A percentile compares a stretch with the other conserved stretches of the same genome.
Evolutionary conservation across 805 yeast species (phyloP).

Genomic region (Lipomyces yamanashiensis): DNA sequence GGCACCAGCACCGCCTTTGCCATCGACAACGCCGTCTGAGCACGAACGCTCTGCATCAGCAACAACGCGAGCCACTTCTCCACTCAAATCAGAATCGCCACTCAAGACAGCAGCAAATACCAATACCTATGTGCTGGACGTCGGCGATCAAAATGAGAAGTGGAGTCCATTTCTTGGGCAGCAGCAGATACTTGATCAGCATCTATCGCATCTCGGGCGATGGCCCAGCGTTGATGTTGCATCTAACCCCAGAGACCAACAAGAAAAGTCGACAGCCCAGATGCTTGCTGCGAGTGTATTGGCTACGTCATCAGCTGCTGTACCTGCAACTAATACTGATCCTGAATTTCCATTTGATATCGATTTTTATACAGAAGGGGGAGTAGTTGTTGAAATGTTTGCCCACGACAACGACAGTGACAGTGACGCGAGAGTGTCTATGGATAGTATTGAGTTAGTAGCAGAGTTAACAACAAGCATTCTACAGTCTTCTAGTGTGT

Average conservation of each 20-base stretch:
- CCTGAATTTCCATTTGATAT: not conserved
- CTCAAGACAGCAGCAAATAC: not conserved
- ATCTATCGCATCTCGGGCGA: not conserved
- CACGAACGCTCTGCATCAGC: slow-evolving; percentile 5
- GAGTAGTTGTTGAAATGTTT: not conserved
- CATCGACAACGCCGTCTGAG: slow-evolving; percentile 7
- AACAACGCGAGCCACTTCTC: slow-evolving; percentile 3
- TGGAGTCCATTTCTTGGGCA: slow-evolving; percentile 14
- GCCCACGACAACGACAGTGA: slow-evolving; percentile 9
- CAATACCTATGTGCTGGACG: slow-evolving; percentile 4
- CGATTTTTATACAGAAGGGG: not conserved
- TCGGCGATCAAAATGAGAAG: not conserved
- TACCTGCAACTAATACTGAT: not conserved
- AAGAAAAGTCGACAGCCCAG: not conserved
- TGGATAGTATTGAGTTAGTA: slow-evolving; percentile 14
- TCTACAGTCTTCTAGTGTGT: slow-evolving; percentile 5
- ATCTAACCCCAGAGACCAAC: not conserved
- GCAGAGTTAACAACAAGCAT: slow-evolving; percentile 19
- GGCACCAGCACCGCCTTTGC: not conserved
- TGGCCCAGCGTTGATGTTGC: slow-evolving; percentile 8
- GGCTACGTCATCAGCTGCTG: not conserved
- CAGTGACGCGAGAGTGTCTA: slow-evolving; percentile 14
- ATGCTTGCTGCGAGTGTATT: not conserved
- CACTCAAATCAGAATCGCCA: slow-evolving; percentile 3
- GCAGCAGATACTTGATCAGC: slow-evolving; percentile 5